Base-by-base conservation (phyloP, 2,329 filamentous ascomycete species). In the Graphilbum ipis-grandicollis region DNA sequence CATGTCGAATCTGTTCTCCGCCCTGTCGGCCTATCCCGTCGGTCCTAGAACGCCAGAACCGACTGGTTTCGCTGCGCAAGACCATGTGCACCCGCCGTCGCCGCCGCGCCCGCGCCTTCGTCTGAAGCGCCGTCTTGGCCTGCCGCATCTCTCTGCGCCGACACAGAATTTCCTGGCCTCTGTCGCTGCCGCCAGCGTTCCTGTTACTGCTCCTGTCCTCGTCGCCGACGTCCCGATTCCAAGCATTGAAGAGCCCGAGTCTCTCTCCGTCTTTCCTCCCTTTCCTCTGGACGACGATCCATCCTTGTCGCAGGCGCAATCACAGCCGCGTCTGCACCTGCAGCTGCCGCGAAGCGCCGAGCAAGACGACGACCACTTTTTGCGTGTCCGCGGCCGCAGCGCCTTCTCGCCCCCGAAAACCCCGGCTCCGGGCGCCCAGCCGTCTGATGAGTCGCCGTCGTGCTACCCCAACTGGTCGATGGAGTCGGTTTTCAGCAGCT, bases 161-260 rank as follows among this genome's bases (percentile, higher is more conserved):
- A 77, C 73, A 2, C 62, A 74, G 47, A 70, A 77, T 35, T 78
- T 78, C 47, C 63, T 78, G n/a, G 72, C 71, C 3, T 76, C 71
- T 4, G 73, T 78, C 39, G 72, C 70, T 32, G 71, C 71, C 15
- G 73, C 71, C 41, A 35, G 36, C 17, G 29, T 23, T 14, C 23
- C 26, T n/a, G n/a, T n/a, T n/a, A n/a, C n/a, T n/a, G n/a, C n/a
- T n/a, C n/a, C n/a, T n/a, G n/a, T n/a, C n/a, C n/a, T n/a, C 3
- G 31, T 30, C 3, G 38, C 38, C 31, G 73, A 78, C 49, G 58
- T 75, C 4, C 70, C 72, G 19, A 66, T 78, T 36, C 73, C 71
- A 13, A 76, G 71, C 50, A 75, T 78, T 39, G 73, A 78, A 52
- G 60, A 68, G 42, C 63, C 68, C 35, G 58, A 62, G 30, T 43